Evolutionary conservation across 352 stramenopile genomes (phyloP), one percentile per base, ranked within the genome.

Genomic region (Blastocystis hominis): DNA sequence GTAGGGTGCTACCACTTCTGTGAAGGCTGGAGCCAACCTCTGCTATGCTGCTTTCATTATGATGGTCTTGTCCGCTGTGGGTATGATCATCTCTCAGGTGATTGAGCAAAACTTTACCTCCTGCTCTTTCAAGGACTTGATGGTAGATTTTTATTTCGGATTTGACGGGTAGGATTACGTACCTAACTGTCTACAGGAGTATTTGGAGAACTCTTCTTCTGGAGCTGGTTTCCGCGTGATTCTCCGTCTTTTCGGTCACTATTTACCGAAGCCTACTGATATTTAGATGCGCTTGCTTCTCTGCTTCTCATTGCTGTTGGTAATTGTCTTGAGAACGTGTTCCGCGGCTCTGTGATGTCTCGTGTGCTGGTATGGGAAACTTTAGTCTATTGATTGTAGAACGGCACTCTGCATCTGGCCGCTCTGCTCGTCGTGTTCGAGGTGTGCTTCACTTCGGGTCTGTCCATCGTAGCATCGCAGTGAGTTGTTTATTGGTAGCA

Each of bases 241-340:
- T 46, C 46, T 80, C 13, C 50, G 70, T 34, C 46, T 80, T 40
- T 80, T 80, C 42, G 70, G 70, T 80, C 61, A 17, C 42, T 4
- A 5, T 47, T 20, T 4, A n/a, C 15, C 34, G 24, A 17, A 44
- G 20, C 63, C 36, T 47, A 59, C 36, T 76, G 3, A 36, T 34
- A 24, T n/a, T 10, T 63, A 80, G 70, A 80, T 80, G 70, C 50
- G 1, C 30, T 62, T 42, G 70, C 38, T 15, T 80, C 70, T 9
- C 46, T 80, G 36, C 70, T 80, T 64, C 70, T 80, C 13, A 64
- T 80, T 42, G 70, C 70, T 62, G 70, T 80, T 20, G 70, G 70
- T 80, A 80, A 80, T 38, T 80, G 70, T 24, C 70, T 80, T n/a
- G 70, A 80, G 46, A 80, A 80, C n/a, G 70, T 80, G n/a, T 80